A percentile compares a stretch with the other conserved stretches of the same genome.
Conservation (phyloP, 352 stramenopile genomes). For the Globisporangium ultimum region DNA sequence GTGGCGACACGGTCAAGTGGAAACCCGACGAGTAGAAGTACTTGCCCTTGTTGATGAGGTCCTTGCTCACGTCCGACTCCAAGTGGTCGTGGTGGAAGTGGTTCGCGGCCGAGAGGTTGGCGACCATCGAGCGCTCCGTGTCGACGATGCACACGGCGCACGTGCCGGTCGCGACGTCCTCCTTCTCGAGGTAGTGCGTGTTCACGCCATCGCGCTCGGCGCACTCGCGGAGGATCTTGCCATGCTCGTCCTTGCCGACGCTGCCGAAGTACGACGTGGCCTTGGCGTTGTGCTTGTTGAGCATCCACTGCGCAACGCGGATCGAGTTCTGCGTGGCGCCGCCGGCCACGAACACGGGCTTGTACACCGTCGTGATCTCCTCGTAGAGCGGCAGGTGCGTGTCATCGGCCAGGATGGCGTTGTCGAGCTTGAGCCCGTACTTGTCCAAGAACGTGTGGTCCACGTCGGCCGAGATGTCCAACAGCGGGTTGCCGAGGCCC, state of each 20-base stretch:
- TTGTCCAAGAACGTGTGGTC: conserved; percentile 94
- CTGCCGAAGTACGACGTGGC: conserved; percentile 96
- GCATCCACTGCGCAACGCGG: conserved; percentile 99
- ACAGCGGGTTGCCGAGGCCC: conserved; percentile 98
- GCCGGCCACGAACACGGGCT: conserved; percentile 96
- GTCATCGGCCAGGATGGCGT: conserved; percentile 98
- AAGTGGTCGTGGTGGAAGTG: conserved; percentile 95
- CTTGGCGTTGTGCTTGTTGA: conserved; percentile 79
- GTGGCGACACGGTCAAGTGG: conserved; percentile 97
- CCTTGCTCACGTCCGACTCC: conserved; percentile 86
- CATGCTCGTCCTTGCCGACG: conserved; percentile 96
- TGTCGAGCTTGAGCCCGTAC: conserved; percentile 94
- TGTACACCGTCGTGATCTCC: conserved; percentile 88
- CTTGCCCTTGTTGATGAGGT: conserved; percentile 92
- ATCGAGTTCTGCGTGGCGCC: conserved; percentile 99
- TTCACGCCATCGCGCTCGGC: conserved; percentile 93
- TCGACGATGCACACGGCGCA: conserved; percentile 97
- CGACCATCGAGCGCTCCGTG: conserved; percentile 95
- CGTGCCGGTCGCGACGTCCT: conserved; percentile 92
- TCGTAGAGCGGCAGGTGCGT: conserved; percentile 97
- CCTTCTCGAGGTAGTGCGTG: conserved; percentile 97
- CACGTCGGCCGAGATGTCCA: conserved; percentile 97
- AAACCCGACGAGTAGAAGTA: conserved; percentile 98
- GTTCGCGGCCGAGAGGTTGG: conserved; percentile 98
- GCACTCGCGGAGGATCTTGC: conserved; percentile 90